A percentile compares a stretch with the other conserved stretches of the same genome.
Evolutionary conservation across 2,329 filamentous ascomycete species (phyloP).

Genomic region (Sclerotinia borealis): DNA sequence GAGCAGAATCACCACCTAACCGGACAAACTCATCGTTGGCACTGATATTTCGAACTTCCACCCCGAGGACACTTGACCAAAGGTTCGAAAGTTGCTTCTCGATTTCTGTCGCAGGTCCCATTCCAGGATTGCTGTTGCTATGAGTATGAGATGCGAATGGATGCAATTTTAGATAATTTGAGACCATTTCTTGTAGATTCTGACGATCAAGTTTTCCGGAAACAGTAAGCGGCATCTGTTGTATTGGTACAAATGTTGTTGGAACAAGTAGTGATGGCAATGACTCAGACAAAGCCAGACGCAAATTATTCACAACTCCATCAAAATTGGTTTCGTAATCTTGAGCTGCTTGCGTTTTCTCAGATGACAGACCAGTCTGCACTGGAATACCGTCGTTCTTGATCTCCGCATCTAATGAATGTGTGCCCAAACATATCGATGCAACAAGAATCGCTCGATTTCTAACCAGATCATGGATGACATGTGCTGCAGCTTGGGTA

Average conservation of each 20-base stretch:
- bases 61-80: conserved; percentile 13
- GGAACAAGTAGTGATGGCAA: conserved; percentile 32
- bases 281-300: background rate
- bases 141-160: background rate
- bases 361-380: background rate
- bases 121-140: background rate
- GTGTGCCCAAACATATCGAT: background rate
- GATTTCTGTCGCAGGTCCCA: background rate
- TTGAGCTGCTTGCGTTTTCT: background rate
- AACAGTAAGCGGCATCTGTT: conserved; percentile 27
- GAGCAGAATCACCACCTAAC: conserved; percentile 33
- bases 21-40: conserved; percentile 35
- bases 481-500: background rate
- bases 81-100: conserved; percentile 10
- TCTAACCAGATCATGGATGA: background rate
- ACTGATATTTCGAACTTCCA: conserved; percentile 16
- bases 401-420: background rate
- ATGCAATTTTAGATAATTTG: background rate
- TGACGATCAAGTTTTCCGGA: conserved; percentile 35
- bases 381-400: background rate
- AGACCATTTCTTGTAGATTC: conserved; percentile 23
- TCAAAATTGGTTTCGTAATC: background rate
- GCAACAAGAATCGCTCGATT: background rate
- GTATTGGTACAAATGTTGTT: conserved; percentile 29
- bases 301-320: background rate